phyloP scores from a whole-genome alignment of 345 rosid genomes.

The Euclidium syriacum region DNA sequence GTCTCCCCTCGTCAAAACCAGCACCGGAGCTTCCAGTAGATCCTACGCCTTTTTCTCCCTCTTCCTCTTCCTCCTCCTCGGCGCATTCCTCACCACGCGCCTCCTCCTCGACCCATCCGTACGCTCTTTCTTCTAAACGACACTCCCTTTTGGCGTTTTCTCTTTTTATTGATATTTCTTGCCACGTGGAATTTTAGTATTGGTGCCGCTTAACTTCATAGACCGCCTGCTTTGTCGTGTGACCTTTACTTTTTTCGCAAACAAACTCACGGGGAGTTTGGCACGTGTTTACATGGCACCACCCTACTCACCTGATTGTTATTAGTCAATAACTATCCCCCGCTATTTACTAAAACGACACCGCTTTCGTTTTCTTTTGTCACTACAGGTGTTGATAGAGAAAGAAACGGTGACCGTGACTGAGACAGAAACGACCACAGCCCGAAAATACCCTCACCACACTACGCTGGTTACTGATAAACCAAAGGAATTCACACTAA shows the following conservation, averaged over 20 bases:
- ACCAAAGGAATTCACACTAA: slow-evolving; percentile 19
- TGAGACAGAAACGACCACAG: neutral
- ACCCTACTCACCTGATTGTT: neutral
- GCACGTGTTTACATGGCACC: slow-evolving; percentile 14
- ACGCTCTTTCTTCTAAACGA: slow-evolving; percentile 10
- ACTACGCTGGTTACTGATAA: slow-evolving; percentile 1
- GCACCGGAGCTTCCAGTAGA: slow-evolving; percentile 33
- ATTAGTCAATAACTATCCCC: neutral
- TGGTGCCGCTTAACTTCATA: neutral
- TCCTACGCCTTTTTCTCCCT: slow-evolving; percentile 37
- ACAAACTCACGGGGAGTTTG: neutral
- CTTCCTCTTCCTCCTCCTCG: slow-evolving; percentile 52
- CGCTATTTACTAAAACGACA: neutral
- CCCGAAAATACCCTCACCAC: slow-evolving; percentile 19
- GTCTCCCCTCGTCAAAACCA: slow-evolving; percentile 38
- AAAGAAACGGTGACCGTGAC: slow-evolving; percentile 21
- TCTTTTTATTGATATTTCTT: neutral
- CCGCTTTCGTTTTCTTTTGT: neutral
- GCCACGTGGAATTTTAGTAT: slow-evolving; percentile 18
- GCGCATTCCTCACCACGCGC: slow-evolving; percentile 65
- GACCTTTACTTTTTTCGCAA: slow-evolving; percentile 10
- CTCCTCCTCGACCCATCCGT: slow-evolving; percentile 50
- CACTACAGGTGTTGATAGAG: slow-evolving; percentile 18
- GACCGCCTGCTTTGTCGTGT: slow-evolving; percentile 14
- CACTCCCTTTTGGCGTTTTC: neutral